Conservation (phyloP, 73 alveolate genomes). For the Paraurostyla sp. region DNA sequence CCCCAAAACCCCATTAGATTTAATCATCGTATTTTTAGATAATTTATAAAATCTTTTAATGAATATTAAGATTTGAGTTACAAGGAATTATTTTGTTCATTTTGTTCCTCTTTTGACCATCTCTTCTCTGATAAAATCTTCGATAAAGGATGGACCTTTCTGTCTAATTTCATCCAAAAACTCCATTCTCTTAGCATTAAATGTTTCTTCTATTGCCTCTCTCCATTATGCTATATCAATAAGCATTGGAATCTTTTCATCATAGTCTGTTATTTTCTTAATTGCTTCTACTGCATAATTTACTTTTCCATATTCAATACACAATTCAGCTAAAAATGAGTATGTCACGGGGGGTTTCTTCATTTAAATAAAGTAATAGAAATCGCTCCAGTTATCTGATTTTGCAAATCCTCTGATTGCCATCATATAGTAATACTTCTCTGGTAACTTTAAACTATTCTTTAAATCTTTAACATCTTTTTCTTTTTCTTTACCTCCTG, state of each 20-base stretch:
- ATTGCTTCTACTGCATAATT: conserved; percentile 62
- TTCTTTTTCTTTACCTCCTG: conserved; percentile 56
- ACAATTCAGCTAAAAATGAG: conserved; percentile 52
- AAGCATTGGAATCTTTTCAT: conserved; percentile 59
- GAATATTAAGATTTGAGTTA: too few relatives aligned
- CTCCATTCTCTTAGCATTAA: conserved; percentile 58
- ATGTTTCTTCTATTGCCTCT: conserved; percentile 62
- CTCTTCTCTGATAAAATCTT: conserved; percentile 57
- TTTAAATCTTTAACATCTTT: conserved; percentile 54
- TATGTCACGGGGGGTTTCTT: conserved; percentile 67
- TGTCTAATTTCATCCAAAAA: conserved; percentile 58
- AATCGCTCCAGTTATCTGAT: conserved; percentile 48
- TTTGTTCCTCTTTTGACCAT: conserved; percentile 54
- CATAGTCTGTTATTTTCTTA: conserved; percentile 53
- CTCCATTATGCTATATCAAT: conserved; percentile 62
- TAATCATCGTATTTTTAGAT: too few relatives aligned
- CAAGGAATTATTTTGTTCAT: not conserved
- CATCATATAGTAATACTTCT: conserved; percentile 55
- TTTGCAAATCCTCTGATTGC: conserved; percentile 49
- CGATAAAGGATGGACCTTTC: conserved; percentile 65
- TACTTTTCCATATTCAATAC: conserved; percentile 49
- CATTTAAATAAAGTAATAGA: conserved; percentile 31
- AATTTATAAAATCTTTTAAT: too few relatives aligned
- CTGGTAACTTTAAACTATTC: conserved; percentile 32
- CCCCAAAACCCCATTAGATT: too few relatives aligned